These are phyloP conservation scores for Podospora tetraspora DNA, from an alignment of 495 filamentous ascomycete species.

Conservation along the genomic window DNA sequence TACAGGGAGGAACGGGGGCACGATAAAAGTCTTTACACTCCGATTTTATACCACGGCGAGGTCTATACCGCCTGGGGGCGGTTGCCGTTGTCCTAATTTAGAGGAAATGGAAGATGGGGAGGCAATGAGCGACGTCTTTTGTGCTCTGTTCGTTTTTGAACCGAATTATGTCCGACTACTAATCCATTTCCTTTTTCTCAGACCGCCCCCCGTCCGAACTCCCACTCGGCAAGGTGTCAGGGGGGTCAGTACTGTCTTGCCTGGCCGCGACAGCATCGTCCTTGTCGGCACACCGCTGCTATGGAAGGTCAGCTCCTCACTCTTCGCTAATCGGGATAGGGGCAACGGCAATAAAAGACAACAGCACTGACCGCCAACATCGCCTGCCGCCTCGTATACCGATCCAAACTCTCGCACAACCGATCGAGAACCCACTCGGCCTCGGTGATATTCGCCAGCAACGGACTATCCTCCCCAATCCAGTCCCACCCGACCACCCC, in stretches of 20 bases:
- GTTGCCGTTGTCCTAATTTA: not conserved
- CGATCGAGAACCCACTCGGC: conserved; percentile 59
- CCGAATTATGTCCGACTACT: not conserved
- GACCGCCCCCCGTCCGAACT: not conserved
- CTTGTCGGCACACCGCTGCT: not conserved
- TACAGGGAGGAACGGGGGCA: conserved; percentile 8
- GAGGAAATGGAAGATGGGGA: not conserved
- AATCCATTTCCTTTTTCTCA: not conserved
- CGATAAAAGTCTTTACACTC: conserved; percentile 8
- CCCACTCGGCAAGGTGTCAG: not conserved
- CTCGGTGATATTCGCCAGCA: conserved; percentile 54
- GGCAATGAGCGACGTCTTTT: not conserved
- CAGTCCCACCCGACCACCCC: conserved; percentile 58
- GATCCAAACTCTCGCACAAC: conserved; percentile 47
- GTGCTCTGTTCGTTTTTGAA: too few relatives aligned
- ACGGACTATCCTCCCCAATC: conserved; percentile 60
- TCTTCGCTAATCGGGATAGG: not conserved
- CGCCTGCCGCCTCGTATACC: conserved; percentile 34
- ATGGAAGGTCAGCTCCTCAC: not conserved
- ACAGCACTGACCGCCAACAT: conserved; percentile 10
- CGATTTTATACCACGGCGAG: not conserved
- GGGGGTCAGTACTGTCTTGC: not conserved
- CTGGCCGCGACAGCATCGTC: not conserved
- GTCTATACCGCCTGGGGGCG: not conserved
- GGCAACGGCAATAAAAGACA: not conserved